A percentile compares a stretch with the other conserved stretches of the same genome.
Conservation (phyloP, 2,329 filamentous ascomycete genomes). For the Penicillium expansum region DNA sequence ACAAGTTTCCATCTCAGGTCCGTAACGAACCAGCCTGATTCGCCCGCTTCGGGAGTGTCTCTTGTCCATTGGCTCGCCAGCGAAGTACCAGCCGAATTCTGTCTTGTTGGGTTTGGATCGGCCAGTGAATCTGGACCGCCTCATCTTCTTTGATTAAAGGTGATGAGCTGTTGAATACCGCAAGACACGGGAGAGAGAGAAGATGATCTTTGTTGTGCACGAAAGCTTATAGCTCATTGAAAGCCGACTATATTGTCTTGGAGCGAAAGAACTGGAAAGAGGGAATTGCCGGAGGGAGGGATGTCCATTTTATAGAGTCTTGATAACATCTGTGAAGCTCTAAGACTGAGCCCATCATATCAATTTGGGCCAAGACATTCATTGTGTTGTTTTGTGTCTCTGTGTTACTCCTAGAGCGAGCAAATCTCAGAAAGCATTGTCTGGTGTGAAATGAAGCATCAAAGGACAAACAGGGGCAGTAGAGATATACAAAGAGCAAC, state of each 20-base stretch:
- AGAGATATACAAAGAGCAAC: background rate
- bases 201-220: background rate
- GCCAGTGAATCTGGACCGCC: conserved; percentile 2
- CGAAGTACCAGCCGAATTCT: conserved; percentile 7
- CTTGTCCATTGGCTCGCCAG: conserved; percentile 7
- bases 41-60: background rate
- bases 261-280: background rate
- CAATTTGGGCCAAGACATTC: background rate
- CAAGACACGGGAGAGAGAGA: background rate
- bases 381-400: background rate
- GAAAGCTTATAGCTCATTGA: background rate
- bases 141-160: background rate
- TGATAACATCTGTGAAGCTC: background rate
- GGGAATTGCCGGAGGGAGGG: conserved; percentile 1
- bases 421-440: background rate
- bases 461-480: background rate
- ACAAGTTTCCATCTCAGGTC: conserved; percentile 1
- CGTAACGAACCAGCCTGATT: conserved; percentile 5
- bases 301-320: conserved; percentile 2
- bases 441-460: background rate
- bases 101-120: background rate
- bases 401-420: background rate
- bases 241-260: background rate
- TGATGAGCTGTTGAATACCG: background rate
- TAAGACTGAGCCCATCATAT: conserved; percentile 5